Evolutionary conservation across 2,329 filamentous ascomycete species (phyloP).

Genomic region (Pleoardoris graminearum): DNA sequence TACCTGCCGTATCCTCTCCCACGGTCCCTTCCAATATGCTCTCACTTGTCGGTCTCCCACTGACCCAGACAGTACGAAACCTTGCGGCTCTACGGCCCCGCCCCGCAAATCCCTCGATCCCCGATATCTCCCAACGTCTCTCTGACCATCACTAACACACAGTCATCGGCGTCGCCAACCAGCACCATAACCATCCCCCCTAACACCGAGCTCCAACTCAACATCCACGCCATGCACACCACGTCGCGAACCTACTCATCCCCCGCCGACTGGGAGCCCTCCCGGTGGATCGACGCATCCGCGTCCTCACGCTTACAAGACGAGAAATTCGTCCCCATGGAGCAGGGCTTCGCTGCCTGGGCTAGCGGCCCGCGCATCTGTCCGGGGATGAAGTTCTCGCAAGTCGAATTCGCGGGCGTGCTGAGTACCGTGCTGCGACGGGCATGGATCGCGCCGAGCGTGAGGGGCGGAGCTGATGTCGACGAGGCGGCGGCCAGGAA

Average conservation of each 20-base stretch:
- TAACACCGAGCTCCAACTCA: conserved; percentile 20
- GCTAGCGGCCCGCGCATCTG: conserved; percentile 55
- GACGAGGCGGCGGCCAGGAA: conserved; percentile 6
- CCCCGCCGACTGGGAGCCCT: conserved; percentile 34
- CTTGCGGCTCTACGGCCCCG: conserved; percentile 30
- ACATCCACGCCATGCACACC: conserved; percentile 32
- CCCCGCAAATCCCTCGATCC: conserved; percentile 21
- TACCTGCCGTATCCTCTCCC: background rate
- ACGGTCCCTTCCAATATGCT: background rate
- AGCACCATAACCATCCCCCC: conserved; percentile 15
- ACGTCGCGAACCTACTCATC: conserved; percentile 30
- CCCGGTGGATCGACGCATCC: conserved; percentile 37
- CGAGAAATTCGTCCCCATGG: conserved; percentile 7
- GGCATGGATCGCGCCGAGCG: conserved; percentile 8
- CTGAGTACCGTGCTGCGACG: conserved; percentile 36
- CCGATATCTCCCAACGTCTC: conserved; percentile 4
- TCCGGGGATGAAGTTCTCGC: conserved; percentile 59
- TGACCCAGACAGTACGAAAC: conserved; percentile 28
- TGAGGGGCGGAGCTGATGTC: background rate
- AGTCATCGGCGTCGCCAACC: background rate
- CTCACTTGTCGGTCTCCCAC: background rate
- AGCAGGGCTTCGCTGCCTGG: conserved; percentile 51
- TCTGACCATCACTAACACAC: conserved; percentile 6
- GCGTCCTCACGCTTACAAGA: background rate
- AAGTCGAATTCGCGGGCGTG: conserved; percentile 58